These are phyloP conservation scores for Penicillium concentricum DNA, from an alignment of 2,329 filamentous ascomycete species.

Conservation along the genomic window DNA sequence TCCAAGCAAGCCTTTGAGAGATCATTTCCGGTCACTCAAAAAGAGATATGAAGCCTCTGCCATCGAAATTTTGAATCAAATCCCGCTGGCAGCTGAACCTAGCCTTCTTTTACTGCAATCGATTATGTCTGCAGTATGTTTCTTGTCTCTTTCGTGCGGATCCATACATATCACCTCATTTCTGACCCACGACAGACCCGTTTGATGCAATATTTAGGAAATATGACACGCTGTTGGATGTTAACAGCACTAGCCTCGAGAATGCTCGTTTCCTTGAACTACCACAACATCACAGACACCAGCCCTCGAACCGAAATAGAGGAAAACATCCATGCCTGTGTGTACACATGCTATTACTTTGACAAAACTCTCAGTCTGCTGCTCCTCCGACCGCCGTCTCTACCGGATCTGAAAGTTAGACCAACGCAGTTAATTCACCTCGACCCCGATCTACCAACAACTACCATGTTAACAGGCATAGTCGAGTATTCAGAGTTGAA, in stretches of 20 bases:
- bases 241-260: slow-evolving; percentile 17
- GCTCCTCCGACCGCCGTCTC: slow-evolving; percentile 22
- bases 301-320: slow-evolving; percentile 18
- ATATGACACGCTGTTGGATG: slow-evolving; percentile 27
- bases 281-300: slow-evolving; percentile 23
- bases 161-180: neutral
- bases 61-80: slow-evolving; percentile 17
- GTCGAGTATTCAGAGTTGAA: slow-evolving; percentile 21
- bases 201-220: slow-evolving; percentile 22
- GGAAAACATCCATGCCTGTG: slow-evolving; percentile 20
- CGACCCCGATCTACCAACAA: slow-evolving; percentile 20
- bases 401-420: slow-evolving; percentile 22
- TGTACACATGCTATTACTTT: slow-evolving; percentile 25
- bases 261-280: slow-evolving; percentile 22
- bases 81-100: slow-evolving; percentile 19
- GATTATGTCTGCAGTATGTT: slow-evolving; percentile 20
- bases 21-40: slow-evolving; percentile 20
- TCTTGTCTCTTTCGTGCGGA: neutral
- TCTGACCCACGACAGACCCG: slow-evolving; percentile 14
- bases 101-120: slow-evolving; percentile 23
- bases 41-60: slow-evolving; percentile 21
- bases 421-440: slow-evolving; percentile 19
- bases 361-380: slow-evolving; percentile 25
- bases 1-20: slow-evolving; percentile 14
- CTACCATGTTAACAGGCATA: slow-evolving; percentile 18